phyloP scores from a whole-genome alignment of 345 rosid species.

The Pugionium cornutum region DNA sequence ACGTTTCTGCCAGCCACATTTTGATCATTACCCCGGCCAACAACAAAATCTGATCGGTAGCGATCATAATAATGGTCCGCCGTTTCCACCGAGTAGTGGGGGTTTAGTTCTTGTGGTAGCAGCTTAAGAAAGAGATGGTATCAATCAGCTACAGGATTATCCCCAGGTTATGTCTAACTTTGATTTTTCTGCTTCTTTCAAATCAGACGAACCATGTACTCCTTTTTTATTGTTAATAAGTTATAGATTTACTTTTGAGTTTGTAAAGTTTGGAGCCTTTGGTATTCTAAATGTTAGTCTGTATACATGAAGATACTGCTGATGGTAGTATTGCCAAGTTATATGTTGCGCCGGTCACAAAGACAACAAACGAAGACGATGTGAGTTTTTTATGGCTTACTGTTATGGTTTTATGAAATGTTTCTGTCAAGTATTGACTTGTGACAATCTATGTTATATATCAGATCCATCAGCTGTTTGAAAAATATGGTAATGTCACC shows the following conservation, averaged over 20 bases:
- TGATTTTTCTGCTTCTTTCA: conserved; percentile 1
- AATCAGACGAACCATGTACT: neutral
- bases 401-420: conserved; percentile 32
- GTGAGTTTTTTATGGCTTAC: conserved; percentile 50
- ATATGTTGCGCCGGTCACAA: conserved; percentile 65
- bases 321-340: conserved; percentile 60
- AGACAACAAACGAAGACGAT: conserved; percentile 54
- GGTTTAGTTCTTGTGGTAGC: conserved; percentile 36
- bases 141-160: conserved; percentile 28
- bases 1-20: conserved; percentile 38
- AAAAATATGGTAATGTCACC: conserved; percentile 63
- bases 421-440: neutral
- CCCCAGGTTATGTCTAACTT: conserved; percentile 35
- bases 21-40: conserved; percentile 33
- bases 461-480: conserved; percentile 72
- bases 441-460: conserved; percentile 7
- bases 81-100: conserved; percentile 25
- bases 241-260: neutral
- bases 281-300: neutral
- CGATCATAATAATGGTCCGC: neutral
- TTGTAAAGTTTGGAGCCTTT: neutral
- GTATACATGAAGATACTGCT: conserved; percentile 41
- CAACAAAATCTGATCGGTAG: conserved; percentile 43
- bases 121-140: conserved; percentile 53
- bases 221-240: neutral